A percentile compares a stretch with the other conserved stretches of the same genome.
phyloP scores from a whole-genome alignment of 129 eudicot genomes.

The Arctium lappa region DNA sequence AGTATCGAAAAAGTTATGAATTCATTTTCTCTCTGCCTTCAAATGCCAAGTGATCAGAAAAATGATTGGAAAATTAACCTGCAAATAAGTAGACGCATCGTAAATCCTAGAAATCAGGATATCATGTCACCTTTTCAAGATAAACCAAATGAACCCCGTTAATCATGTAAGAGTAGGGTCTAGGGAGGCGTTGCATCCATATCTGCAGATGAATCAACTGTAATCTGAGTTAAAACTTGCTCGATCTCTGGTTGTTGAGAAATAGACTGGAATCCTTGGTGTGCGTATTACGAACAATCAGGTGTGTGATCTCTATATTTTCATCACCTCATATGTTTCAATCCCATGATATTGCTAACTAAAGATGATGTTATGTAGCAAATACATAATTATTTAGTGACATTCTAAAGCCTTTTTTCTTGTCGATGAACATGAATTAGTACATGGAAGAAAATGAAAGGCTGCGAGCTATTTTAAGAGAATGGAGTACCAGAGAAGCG shows the following conservation, averaged over 20 bases:
- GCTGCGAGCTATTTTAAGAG: conserved; percentile 83
- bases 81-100: background rate
- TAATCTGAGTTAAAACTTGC: conserved; percentile 93
- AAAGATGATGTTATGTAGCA: background rate
- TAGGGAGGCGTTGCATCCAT: background rate
- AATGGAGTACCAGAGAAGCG: conserved; percentile 98
- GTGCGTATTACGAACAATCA: conserved; percentile 75
- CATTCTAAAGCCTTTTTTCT: conserved; percentile 1
- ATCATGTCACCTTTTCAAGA: background rate
- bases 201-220: conserved; percentile 80
- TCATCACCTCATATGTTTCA: background rate
- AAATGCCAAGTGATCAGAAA: background rate
- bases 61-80: background rate
- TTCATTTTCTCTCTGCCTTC: background rate
- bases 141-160: no score
- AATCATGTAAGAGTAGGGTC: no score
- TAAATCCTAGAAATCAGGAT: background rate
- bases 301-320: conserved; percentile 30
- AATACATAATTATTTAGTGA: no score
- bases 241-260: conserved; percentile 91
- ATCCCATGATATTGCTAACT: background rate
- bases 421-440: conserved; percentile 34
- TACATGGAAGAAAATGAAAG: conserved; percentile 97
- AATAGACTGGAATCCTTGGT: conserved; percentile 71
- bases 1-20: background rate